Conservation (phyloP, 176 grass and related monocot genomes). For the Metroxylon sagu region DNA sequence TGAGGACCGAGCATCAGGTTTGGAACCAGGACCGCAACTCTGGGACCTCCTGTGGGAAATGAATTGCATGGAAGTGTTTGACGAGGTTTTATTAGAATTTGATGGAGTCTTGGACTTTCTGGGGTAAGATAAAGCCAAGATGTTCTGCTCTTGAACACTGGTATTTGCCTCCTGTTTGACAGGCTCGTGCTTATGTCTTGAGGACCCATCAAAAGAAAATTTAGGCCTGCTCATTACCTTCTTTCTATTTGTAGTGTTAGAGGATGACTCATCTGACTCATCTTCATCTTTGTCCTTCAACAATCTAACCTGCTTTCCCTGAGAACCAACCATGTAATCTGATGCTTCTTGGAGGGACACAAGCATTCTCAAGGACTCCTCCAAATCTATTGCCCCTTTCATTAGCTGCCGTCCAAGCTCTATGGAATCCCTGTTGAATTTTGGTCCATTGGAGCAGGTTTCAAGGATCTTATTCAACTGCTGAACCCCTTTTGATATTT, state of each 20-base stretch:
- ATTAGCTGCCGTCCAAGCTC: constrained; percentile 39
- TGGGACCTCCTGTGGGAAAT: constrained; percentile 32
- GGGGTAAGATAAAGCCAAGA: neutral
- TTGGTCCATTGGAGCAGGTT: constrained; percentile 30
- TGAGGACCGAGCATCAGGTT: constrained; percentile 11
- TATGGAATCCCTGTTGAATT: constrained; percentile 19
- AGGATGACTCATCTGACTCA: constrained; percentile 30
- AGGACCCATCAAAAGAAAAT: constrained; percentile 9
- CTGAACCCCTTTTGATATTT: constrained; percentile 51
- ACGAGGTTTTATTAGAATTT: constrained; percentile 15
- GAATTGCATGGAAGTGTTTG: constrained; percentile 32
- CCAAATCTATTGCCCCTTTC: constrained; percentile 69
- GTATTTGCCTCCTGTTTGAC: constrained; percentile 1
- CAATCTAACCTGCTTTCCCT: constrained; percentile 45
- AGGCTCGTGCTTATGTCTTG: constrained; percentile 17
- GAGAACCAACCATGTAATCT: constrained; percentile 49
- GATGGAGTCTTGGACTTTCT: constrained; percentile 3
- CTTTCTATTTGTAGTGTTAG: constrained; percentile 15
- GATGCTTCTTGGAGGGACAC: constrained; percentile 76
- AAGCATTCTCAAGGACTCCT: constrained; percentile 80
- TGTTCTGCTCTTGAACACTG: constrained; percentile 3
- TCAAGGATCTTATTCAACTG: constrained; percentile 68
- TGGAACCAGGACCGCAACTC: constrained; percentile 14
- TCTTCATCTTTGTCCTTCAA: constrained; percentile 55
- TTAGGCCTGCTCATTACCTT: neutral